Base-by-base conservation (phyloP, 345 rosid genomes). In the Eucalyptus grandis region DNA sequence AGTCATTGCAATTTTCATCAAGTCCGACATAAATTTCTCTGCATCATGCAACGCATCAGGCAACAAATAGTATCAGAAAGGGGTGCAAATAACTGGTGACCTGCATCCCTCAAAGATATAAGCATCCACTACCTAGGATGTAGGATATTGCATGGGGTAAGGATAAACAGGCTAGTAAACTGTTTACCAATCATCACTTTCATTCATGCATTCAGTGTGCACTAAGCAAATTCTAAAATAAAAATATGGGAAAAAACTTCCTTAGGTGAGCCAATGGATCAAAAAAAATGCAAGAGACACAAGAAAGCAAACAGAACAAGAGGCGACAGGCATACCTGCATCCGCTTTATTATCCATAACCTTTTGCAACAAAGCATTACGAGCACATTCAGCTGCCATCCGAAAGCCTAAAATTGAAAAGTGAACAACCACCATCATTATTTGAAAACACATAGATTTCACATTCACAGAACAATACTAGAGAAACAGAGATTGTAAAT, bases 381-480 rank as follows among this genome's bases (percentile, higher is more conserved):
- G 95, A 88, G 99, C 99, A 92, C 99, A 96, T 91, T 98, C 98
- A 27, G 98, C 95, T 40, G 99, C 99, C 99, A 98, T 96, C 77
- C 98, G 93, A 72, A 90, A 98, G 88, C 99, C 99, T 97, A 77
- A 77, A 40, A 40, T 77, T 91, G 19, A 54, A 92, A 88, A 91
- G 90, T 77, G 60, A 93, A 53, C 87, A 43, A 22, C 49, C 14
- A 77, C 46, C 83, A 37, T 72, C 43, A 72, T 72, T 37, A 72
- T 19, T 37, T 21, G 46, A 72, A 40, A 40, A 72, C 3, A 72
- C 83, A 72, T 11, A 67, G 26, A 21, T 72, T 37, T 17, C 14
- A 37, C 44, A 65, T 65, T 37, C 83, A 11, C 27, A 19, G 46
- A 72, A 3, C 83, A 72, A 72, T 37, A 72, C 21, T 0, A 19